A percentile compares a stretch with the other conserved stretches of the same genome.
Conservation (phyloP, 768 basidiomycete genomes). For the Kwoniella heveanensis region DNA sequence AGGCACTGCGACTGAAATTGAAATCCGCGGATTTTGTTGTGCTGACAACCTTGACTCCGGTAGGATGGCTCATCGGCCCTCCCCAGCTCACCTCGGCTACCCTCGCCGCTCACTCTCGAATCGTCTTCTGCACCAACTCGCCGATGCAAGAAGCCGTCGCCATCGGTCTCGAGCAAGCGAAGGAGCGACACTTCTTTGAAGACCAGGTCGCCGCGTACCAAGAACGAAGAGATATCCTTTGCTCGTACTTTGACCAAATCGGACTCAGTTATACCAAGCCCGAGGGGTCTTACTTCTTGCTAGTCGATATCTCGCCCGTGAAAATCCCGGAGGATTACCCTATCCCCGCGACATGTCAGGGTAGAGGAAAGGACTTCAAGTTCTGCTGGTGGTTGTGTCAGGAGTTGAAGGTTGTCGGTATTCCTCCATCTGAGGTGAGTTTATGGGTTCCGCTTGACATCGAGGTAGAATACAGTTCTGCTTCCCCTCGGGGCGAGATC, state of each 20-base stretch:
- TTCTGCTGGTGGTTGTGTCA: slow-evolving; percentile 94
- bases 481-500: too few relatives aligned
- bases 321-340: slow-evolving; percentile 81
- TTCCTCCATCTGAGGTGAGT: slow-evolving; percentile 90
- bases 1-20: too few relatives aligned
- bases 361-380: slow-evolving; percentile 86
- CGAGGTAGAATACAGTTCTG: too few relatives aligned
- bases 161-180: slow-evolving; percentile 79
- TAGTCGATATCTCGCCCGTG: slow-evolving; percentile 62
- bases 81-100: slow-evolving; percentile 78
- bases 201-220: slow-evolving; percentile 74
- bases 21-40: background rate
- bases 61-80: slow-evolving; percentile 90
- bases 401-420: slow-evolving; percentile 86
- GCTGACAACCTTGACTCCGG: background rate
- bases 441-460: too few relatives aligned
- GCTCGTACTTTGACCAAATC: slow-evolving; percentile 75
- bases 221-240: slow-evolving; percentile 74
- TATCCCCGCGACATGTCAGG: slow-evolving; percentile 73
- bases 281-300: slow-evolving; percentile 86
- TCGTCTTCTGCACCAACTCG: slow-evolving; percentile 93
- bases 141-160: slow-evolving; percentile 94
- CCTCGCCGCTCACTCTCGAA: slow-evolving; percentile 85
- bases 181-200: slow-evolving; percentile 72
- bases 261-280: slow-evolving; percentile 85